A percentile compares a stretch with the other conserved stretches of the same genome.
These are phyloP conservation scores for Tuber melanosporum DNA, from an alignment of 495 filamentous ascomycete genomes.

Conservation along the genomic window DNA sequence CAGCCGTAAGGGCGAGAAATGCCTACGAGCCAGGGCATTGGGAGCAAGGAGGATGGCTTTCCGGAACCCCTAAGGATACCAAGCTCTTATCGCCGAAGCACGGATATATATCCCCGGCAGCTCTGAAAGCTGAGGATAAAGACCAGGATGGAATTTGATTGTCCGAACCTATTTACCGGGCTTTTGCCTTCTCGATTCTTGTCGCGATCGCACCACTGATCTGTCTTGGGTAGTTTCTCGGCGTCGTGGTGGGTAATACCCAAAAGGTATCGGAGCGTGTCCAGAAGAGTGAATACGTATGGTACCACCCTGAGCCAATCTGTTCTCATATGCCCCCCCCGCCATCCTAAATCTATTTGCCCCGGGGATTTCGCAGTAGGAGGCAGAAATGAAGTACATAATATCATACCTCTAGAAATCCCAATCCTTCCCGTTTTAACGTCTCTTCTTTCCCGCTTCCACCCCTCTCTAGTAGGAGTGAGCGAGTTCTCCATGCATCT, in stretches of 20 bases:
- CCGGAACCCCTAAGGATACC: conserved; percentile 10
- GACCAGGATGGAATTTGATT: background rate
- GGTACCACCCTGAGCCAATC: background rate
- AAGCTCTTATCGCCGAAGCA: background rate
- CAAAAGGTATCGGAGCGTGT: background rate
- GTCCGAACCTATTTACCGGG: background rate
- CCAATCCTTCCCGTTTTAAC: background rate
- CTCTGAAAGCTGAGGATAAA: background rate
- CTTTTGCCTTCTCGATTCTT: background rate
- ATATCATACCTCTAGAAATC: background rate
- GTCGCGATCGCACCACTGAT: background rate
- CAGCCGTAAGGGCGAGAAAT: conserved; percentile 46
- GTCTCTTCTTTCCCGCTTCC: background rate
- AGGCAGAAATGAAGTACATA: background rate
- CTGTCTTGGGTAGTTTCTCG: background rate
- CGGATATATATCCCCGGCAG: background rate
- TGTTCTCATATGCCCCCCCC: background rate
- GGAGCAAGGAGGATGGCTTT: conserved; percentile 70
- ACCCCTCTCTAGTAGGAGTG: background rate
- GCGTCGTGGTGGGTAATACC: background rate
- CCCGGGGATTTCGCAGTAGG: background rate
- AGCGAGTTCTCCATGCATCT: background rate
- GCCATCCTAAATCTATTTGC: background rate
- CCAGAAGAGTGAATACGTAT: background rate
- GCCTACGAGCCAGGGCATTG: conserved; percentile 60